These are phyloP conservation scores for Kwoniella sp. DNA, from an alignment of 768 basidiomycete species.

Conservation along the genomic window DNA sequence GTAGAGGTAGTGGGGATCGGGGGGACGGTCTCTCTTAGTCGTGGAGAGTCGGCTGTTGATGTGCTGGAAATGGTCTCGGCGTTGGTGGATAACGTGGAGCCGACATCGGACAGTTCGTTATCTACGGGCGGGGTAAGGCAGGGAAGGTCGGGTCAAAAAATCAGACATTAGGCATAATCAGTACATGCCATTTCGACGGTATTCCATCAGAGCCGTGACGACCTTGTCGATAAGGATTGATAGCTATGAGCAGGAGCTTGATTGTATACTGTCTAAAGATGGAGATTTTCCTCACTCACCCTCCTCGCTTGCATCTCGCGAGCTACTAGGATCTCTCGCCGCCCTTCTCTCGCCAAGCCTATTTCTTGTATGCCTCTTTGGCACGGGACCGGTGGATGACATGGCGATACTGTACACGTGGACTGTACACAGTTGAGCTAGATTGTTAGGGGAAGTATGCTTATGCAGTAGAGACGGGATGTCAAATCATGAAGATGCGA, in stretches of 20 bases:
- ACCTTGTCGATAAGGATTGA: too few species aligned
- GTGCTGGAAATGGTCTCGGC: slow-evolving; percentile 20
- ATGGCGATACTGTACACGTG: slow-evolving; percentile 6
- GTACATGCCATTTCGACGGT: too few species aligned
- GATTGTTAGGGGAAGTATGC: too few species aligned
- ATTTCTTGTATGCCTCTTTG: slow-evolving; percentile 34
- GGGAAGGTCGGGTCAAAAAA: too few species aligned
- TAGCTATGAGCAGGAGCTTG: too few species aligned
- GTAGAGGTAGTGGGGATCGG: slow-evolving; percentile 2
- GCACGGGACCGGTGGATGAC: slow-evolving; percentile 18
- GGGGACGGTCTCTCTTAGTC: slow-evolving; percentile 7
- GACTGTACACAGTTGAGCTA: too few species aligned
- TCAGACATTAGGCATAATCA: too few species aligned
- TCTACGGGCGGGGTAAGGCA: not conserved
- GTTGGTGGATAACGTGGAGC: slow-evolving; percentile 37
- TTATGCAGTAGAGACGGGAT: too few species aligned
- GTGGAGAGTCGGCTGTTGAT: slow-evolving; percentile 27
- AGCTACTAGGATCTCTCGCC: slow-evolving; percentile 39
- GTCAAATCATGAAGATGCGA: too few species aligned
- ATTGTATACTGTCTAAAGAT: too few species aligned
- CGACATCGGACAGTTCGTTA: slow-evolving; percentile 45
- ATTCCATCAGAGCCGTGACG: too few species aligned
- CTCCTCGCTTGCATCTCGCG: slow-evolving; percentile 56
- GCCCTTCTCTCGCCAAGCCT: slow-evolving; percentile 33
- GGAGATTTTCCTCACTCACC: too few species aligned